These are phyloP conservation scores for Aspergillus hancockii DNA, from an alignment of 495 filamentous ascomycete species.

Conservation along the genomic window DNA sequence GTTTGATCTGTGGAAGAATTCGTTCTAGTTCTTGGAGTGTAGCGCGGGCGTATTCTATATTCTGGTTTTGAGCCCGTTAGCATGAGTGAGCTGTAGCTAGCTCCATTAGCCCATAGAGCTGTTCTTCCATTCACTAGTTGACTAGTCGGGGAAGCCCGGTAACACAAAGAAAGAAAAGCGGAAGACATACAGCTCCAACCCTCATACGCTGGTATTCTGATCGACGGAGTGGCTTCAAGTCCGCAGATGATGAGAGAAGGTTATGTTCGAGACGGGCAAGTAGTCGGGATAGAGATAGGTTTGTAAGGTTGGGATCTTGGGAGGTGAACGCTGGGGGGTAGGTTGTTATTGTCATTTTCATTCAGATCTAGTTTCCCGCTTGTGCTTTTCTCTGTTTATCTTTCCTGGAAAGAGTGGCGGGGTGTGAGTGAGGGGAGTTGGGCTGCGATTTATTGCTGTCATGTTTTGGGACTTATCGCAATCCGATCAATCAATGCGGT, in stretches of 20 bases:
- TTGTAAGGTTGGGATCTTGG: constrained; percentile 35
- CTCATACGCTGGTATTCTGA: constrained; percentile 73
- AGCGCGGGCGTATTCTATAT: constrained; percentile 76
- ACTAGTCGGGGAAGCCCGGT: background rate
- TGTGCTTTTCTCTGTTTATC: background rate
- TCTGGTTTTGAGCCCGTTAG: constrained; percentile 45
- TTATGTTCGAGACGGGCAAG: constrained; percentile 72
- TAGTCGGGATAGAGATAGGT: constrained; percentile 69
- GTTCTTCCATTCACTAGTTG: background rate
- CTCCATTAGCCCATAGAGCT: background rate
- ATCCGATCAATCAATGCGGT: background rate
- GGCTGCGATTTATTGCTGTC: constrained; percentile 2
- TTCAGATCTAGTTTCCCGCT: background rate
- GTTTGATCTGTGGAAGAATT: constrained; percentile 63
- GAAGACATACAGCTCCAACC: constrained; percentile 58
- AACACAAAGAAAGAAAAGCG: background rate
- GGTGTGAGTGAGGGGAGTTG: constrained; percentile 2
- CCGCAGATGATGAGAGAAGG: constrained; percentile 65
- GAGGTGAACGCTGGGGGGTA: constrained; percentile 21
- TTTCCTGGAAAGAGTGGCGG: background rate
- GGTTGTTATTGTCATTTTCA: constrained; percentile 35
- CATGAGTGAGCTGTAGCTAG: background rate
- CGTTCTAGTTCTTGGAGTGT: constrained; percentile 79
- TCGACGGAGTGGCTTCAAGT: constrained; percentile 56
- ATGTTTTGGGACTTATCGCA: background rate